Conservation (phyloP, 169 alveolate genomes). For the Haemoproteus tartakovskyi region DNA sequence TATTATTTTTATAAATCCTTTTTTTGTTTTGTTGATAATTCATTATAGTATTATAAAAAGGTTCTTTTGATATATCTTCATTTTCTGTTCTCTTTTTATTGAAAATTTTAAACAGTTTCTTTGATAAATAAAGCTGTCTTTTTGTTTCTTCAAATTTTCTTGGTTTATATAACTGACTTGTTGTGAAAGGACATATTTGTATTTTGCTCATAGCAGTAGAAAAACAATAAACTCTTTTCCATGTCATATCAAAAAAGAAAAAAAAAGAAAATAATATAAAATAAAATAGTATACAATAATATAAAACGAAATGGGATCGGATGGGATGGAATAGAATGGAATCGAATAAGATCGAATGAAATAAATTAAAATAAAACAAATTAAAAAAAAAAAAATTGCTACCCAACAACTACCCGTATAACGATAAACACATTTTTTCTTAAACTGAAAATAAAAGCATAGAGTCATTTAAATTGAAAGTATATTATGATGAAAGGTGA, state of each 20-base stretch:
- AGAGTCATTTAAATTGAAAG: too few species aligned
- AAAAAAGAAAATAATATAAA: too few species aligned
- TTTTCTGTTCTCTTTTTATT: neutral
- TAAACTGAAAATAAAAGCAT: too few species aligned
- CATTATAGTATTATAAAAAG: slow-evolving; percentile 14
- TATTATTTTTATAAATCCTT: slow-evolving; percentile 42
- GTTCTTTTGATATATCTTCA: neutral
- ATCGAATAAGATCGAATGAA: too few species aligned
- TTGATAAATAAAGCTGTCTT: slow-evolving; percentile 35
- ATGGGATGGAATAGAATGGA: neutral
- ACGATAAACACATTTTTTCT: too few species aligned
- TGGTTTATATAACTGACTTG: slow-evolving; percentile 46
- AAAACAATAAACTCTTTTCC: too few species aligned
- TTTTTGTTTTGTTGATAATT: slow-evolving; percentile 11
- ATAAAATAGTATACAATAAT: neutral
- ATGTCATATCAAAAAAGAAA: neutral
- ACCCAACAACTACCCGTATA: too few species aligned
- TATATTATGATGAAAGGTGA: too few species aligned
- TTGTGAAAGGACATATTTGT: slow-evolving; percentile 3
- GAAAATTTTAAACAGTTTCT: slow-evolving; percentile 27
- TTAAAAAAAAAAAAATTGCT: too few species aligned
- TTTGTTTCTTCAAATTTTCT: slow-evolving; percentile 34
- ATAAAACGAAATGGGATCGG: neutral
- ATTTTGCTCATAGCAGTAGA: too few species aligned
- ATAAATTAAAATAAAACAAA: too few species aligned